Conservation (phyloP, 192 early-diverging fungal genomes). For the Coemansia javaensis region DNA sequence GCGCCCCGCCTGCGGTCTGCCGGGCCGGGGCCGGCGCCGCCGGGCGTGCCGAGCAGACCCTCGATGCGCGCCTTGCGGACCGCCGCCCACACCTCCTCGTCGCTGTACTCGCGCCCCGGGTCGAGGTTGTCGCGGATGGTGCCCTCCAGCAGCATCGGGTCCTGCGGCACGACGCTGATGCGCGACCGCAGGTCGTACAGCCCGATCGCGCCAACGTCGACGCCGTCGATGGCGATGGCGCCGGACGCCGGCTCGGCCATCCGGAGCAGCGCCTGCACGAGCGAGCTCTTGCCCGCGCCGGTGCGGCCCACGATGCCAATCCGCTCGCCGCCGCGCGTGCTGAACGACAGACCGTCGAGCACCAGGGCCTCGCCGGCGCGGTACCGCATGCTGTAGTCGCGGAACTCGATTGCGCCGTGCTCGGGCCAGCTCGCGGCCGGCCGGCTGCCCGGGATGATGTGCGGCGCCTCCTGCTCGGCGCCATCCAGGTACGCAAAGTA, state of each 20-base stretch:
- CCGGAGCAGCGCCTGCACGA: conserved; percentile 54
- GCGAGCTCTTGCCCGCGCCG: conserved; percentile 43
- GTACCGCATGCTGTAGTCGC: conserved; percentile 36
- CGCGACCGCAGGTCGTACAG: conserved; percentile 47
- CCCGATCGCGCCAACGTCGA: conserved; percentile 53
- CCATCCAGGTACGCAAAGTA: too few relatives aligned
- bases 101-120: conserved; percentile 51
- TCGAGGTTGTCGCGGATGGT: conserved; percentile 66
- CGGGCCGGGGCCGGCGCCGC: too few relatives aligned
- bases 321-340: conserved; percentile 45
- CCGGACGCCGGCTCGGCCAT: conserved; percentile 52
- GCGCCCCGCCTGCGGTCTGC: too few relatives aligned
- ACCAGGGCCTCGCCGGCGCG: conserved; percentile 17
- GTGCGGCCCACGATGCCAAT: too few relatives aligned
- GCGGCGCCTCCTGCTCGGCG: too few relatives aligned
- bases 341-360: conserved; percentile 32
- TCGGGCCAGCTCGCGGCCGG: conserved; percentile 41
- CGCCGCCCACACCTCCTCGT: conserved; percentile 61
- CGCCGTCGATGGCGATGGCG: conserved; percentile 50
- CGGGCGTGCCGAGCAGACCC: too few relatives aligned
- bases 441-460: too few relatives aligned
- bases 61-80: too few relatives aligned
- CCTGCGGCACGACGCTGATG: conserved; percentile 61
- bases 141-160: conserved; percentile 63
- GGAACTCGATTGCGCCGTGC: conserved; percentile 38